phyloP scores from a whole-genome alignment of 1,284 basidiomycete genomes.

The Cutaneotrichosporon sp. region DNA sequence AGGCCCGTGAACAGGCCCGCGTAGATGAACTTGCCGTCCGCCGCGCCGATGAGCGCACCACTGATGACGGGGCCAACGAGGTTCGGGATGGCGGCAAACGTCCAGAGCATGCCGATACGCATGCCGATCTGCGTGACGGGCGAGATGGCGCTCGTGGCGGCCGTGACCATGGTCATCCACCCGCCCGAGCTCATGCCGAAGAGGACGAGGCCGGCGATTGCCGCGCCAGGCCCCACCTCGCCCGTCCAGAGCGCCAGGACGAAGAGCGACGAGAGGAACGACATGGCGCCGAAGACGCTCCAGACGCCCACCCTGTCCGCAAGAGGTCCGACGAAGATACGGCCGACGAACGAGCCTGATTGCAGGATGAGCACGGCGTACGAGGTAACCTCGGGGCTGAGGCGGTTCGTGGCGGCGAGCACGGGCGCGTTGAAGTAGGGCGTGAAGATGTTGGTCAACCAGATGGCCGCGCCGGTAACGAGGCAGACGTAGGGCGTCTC shows the following conservation, averaged over 20 bases:
- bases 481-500: constrained; percentile 38
- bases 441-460: constrained; percentile 33
- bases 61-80: constrained; percentile 45
- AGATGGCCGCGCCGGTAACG: constrained; percentile 29
- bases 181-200: constrained; percentile 44
- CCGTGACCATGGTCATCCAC: constrained; percentile 45
- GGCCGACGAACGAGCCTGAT: constrained; percentile 12
- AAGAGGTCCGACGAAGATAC: constrained; percentile 8
- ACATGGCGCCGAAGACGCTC: constrained; percentile 9
- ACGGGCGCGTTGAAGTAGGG: constrained; percentile 44
- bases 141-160: constrained; percentile 42
- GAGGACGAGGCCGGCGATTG: constrained; percentile 37
- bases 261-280: neutral
- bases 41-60: constrained; percentile 29
- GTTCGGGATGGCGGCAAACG: constrained; percentile 32
- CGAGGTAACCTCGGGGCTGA: neutral
- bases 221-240: constrained; percentile 27
- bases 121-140: constrained; percentile 48
- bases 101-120: constrained; percentile 48
- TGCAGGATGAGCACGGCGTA: constrained; percentile 20
- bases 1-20: constrained; percentile 36
- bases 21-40: constrained; percentile 12
- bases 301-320: constrained; percentile 20
- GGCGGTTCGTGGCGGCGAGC: constrained; percentile 11
- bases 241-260: constrained; percentile 29